phyloP scores from a whole-genome alignment of 164 flowering plant species.

The Magnolia changhungtana region DNA sequence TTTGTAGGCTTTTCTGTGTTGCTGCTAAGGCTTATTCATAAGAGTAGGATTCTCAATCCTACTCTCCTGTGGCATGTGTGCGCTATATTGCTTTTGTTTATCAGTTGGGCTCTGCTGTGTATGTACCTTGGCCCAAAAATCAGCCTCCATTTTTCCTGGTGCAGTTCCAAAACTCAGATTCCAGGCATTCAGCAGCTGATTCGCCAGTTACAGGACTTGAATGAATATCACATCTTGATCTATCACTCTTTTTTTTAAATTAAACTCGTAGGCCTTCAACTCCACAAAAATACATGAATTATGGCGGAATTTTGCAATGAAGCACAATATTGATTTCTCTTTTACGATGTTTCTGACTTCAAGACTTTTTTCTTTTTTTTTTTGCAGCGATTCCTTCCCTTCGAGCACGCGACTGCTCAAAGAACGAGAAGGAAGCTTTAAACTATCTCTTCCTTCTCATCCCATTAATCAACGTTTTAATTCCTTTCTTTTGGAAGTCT shows the following conservation, averaged over 20 bases:
- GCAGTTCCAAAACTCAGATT: not conserved
- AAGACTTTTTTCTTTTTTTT: not conserved
- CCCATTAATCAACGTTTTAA: slow-evolving; percentile 74
- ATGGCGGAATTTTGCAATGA: not conserved
- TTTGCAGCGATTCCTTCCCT: slow-evolving; percentile 92
- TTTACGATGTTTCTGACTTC: too few relatives aligned
- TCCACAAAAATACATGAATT: too few relatives aligned
- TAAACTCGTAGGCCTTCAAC: too few relatives aligned
- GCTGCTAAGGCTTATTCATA: too few relatives aligned
- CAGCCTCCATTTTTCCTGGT: not conserved
- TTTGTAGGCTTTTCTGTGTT: too few relatives aligned
- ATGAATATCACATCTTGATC: too few relatives aligned
- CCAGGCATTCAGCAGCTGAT: not conserved
- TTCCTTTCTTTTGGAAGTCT: slow-evolving; percentile 91
- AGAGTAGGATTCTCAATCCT: too few relatives aligned
- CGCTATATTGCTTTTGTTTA: not conserved
- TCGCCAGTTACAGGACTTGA: too few relatives aligned
- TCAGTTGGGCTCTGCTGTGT: not conserved
- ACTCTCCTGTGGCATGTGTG: not conserved
- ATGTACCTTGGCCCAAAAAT: not conserved
- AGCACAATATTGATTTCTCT: not conserved
- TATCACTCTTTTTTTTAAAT: too few relatives aligned
- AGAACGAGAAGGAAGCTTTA: slow-evolving; percentile 95
- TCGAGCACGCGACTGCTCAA: slow-evolving; percentile 95
- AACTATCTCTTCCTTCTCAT: slow-evolving; percentile 86